phyloP scores from a whole-genome alignment of 495 filamentous ascomycete species.

The Thozetella sp. region DNA sequence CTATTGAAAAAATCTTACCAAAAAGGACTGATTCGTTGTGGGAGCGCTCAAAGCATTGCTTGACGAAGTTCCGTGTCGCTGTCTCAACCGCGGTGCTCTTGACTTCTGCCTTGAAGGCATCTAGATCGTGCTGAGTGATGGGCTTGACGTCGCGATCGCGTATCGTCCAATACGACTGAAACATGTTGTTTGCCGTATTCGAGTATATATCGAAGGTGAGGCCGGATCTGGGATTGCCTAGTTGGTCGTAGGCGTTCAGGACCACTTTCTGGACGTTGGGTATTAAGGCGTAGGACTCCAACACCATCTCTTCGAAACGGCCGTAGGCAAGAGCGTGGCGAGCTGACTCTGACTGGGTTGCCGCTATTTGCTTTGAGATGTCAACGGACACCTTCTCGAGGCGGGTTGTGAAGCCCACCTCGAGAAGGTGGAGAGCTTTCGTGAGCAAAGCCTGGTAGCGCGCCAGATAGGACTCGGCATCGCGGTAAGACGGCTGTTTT shows the following conservation, averaged over 20 bases:
- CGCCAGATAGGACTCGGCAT: constrained; percentile 85
- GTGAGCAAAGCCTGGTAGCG: constrained; percentile 82
- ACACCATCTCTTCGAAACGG: constrained; percentile 46
- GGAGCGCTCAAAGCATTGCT: constrained; percentile 49
- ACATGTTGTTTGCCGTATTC: constrained; percentile 57
- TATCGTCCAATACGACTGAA: constrained; percentile 40
- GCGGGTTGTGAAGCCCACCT: constrained; percentile 46
- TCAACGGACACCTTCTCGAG: constrained; percentile 46
- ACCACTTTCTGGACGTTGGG: constrained; percentile 45
- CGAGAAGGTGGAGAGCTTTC: constrained; percentile 55
- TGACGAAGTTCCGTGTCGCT: constrained; percentile 47
- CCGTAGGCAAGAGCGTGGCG: constrained; percentile 53
- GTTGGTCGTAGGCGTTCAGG: constrained; percentile 64
- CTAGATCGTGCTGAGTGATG: constrained; percentile 54
- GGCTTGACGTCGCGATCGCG: constrained; percentile 53
- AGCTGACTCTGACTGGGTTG: constrained; percentile 49
- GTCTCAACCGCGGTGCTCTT: constrained; percentile 44
- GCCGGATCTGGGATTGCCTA: constrained; percentile 55
- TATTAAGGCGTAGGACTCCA: constrained; percentile 44
- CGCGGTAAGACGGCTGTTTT: constrained; percentile 73
- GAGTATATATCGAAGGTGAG: constrained; percentile 57
- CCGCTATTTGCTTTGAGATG: constrained; percentile 41
- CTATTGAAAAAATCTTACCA: constrained; percentile 47
- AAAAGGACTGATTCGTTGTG: constrained; percentile 50
- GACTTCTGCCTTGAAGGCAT: constrained; percentile 44